phyloP scores from a whole-genome alignment of 2,329 filamentous ascomycete species.

The Penicillium sp. region DNA sequence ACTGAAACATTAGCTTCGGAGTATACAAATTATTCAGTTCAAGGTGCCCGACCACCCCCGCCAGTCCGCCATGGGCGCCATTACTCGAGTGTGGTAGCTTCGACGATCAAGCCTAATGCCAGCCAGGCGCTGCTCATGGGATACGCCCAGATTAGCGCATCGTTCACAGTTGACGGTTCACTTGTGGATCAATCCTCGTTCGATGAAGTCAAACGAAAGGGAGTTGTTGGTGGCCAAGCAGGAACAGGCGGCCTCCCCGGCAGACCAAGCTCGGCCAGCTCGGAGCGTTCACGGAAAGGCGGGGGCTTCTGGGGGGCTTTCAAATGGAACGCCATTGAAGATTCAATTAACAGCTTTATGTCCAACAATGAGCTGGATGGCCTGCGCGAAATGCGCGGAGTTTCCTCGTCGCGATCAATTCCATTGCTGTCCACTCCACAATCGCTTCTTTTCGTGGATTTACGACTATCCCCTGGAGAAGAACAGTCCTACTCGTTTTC shows the following conservation, averaged over 20 bases:
- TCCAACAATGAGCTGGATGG: conserved; percentile 82
- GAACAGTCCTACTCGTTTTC: conserved; percentile 80
- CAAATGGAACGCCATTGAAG: conserved; percentile 82
- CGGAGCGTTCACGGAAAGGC: conserved; percentile 51
- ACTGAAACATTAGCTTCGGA: conserved; percentile 89
- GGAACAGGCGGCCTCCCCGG: conserved; percentile 66
- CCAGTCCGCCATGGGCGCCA: conserved; percentile 38
- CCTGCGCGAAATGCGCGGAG: conserved; percentile 90
- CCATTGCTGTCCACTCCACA: conserved; percentile 92
- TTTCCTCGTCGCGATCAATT: conserved; percentile 76
- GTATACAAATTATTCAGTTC: conserved; percentile 53
- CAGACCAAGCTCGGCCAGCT: conserved; percentile 46
- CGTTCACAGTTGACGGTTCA: conserved; percentile 86
- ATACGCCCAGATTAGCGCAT: conserved; percentile 88
- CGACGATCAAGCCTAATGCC: conserved; percentile 15
- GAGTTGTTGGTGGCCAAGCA: conserved; percentile 73
- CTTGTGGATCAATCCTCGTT: conserved; percentile 84
- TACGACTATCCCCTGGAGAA: conserved; percentile 80
- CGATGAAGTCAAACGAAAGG: conserved; percentile 92
- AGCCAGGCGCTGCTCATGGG: conserved; percentile 90
- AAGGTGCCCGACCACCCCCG: conserved; percentile 49
- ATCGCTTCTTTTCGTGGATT: conserved; percentile 90
- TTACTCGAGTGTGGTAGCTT: conserved; percentile 40
- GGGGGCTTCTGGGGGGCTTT: conserved; percentile 76
- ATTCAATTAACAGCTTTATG: conserved; percentile 80